These are phyloP conservation scores for Annulohypoxylon bovei DNA, from an alignment of 495 filamentous ascomycete species.

Conservation along the genomic window DNA sequence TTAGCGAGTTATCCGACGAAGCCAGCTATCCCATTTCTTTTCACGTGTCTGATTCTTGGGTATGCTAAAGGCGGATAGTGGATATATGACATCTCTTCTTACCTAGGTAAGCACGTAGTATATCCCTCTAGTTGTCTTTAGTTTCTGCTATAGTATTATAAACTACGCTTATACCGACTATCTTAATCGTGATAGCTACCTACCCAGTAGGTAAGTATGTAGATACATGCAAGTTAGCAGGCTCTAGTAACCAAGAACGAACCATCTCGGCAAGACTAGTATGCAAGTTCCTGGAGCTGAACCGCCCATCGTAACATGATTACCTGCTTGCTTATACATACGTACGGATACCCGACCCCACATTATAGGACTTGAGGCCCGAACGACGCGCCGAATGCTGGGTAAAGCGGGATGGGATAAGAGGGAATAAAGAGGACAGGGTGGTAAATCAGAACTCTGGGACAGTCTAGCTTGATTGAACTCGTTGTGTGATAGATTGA, in stretches of 20 bases:
- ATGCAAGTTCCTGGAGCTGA: constrained; percentile 9
- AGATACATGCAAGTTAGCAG: not conserved
- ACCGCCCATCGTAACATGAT: constrained; percentile 17
- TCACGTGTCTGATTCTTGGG: constrained; percentile 17
- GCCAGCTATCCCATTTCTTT: constrained; percentile 19
- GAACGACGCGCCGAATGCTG: constrained; percentile 34
- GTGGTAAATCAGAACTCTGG: constrained; percentile 31
- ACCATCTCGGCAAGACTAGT: not conserved
- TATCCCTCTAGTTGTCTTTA: not conserved
- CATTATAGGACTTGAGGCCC: constrained; percentile 40
- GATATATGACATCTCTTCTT: not conserved
- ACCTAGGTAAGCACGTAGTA: too few species aligned
- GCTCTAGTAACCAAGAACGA: not conserved
- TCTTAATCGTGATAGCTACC: too few species aligned
- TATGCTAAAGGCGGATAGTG: not conserved
- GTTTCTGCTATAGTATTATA: too few species aligned
- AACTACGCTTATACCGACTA: too few species aligned
- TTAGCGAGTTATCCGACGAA: constrained; percentile 31
- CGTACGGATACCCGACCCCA: constrained; percentile 35
- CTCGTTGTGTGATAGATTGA: constrained; percentile 11
- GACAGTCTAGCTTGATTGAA: constrained; percentile 25
- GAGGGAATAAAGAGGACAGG: constrained; percentile 8
- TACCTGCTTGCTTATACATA: constrained; percentile 6
- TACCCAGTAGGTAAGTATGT: not conserved
- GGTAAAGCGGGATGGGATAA: constrained; percentile 26